These are phyloP conservation scores for Cytospora paraplurivora DNA, from an alignment of 2,329 filamentous ascomycete species.

Conservation along the genomic window DNA sequence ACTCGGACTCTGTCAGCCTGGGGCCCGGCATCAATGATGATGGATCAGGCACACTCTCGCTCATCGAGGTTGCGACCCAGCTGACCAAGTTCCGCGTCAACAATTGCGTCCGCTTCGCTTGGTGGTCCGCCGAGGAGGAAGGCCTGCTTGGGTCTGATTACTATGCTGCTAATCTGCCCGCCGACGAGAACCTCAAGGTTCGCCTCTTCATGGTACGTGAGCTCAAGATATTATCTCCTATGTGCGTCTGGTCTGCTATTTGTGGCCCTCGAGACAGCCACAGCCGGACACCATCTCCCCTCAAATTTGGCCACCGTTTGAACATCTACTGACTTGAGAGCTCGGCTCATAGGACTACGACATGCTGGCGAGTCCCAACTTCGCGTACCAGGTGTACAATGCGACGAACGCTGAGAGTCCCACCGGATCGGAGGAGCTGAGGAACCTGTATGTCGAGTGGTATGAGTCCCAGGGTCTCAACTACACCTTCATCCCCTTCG, in stretches of 20 bases:
- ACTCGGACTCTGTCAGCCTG: conserved; percentile 63
- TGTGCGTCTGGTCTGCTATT: background rate
- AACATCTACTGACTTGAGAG: background rate
- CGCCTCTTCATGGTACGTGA: conserved; percentile 58
- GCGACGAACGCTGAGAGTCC: conserved; percentile 73
- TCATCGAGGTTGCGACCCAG: conserved; percentile 65
- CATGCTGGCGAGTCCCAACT: conserved; percentile 69
- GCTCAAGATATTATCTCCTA: background rate
- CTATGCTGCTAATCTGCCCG: conserved; percentile 57
- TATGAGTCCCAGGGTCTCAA: conserved; percentile 63
- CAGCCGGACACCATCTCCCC: background rate
- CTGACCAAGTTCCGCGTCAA: conserved; percentile 59
- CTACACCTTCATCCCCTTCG: conserved; percentile 73
- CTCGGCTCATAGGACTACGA: conserved; percentile 56
- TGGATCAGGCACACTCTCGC: conserved; percentile 65
- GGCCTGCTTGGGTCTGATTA: conserved; percentile 65
- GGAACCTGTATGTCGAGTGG: conserved; percentile 68
- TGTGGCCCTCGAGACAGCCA: background rate
- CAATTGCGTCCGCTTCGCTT: conserved; percentile 68
- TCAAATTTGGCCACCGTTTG: background rate
- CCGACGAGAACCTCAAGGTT: conserved; percentile 63
- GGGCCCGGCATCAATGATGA: conserved; percentile 79
- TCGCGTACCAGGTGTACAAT: conserved; percentile 69
- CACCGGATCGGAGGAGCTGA: conserved; percentile 68
- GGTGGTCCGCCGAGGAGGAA: conserved; percentile 70